phyloP scores from a whole-genome alignment of 1,284 basidiomycete species.

The Sanguinoderma infundibulare region DNA sequence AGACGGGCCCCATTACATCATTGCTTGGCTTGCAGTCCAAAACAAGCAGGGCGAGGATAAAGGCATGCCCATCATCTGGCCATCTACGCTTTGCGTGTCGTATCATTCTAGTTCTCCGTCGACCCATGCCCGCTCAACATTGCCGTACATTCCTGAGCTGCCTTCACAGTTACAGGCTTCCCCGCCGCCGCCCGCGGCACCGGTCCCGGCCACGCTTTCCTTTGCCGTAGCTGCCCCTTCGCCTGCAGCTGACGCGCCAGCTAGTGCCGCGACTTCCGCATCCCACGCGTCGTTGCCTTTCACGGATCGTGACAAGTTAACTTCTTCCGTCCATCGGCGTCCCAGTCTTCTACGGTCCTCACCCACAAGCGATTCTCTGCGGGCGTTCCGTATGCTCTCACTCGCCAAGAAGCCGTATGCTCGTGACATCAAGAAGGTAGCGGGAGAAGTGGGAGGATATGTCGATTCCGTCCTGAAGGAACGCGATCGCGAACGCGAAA shows the following conservation, averaged over 20 bases:
- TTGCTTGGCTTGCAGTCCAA: slow-evolving; percentile 75
- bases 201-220: slow-evolving; percentile 17
- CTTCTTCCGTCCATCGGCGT: slow-evolving; percentile 26
- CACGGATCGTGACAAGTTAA: slow-evolving; percentile 17
- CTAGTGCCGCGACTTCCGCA: slow-evolving; percentile 25
- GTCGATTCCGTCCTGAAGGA: slow-evolving; percentile 75
- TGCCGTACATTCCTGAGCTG: slow-evolving; percentile 64
- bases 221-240: slow-evolving; percentile 10
- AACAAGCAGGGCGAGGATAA: slow-evolving; percentile 80
- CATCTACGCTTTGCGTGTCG: slow-evolving; percentile 59
- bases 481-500: slow-evolving; percentile 72
- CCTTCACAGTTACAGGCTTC: slow-evolving; percentile 70
- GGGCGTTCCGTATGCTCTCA: slow-evolving; percentile 40
- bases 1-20: slow-evolving; percentile 51
- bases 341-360: slow-evolving; percentile 33
- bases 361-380: slow-evolving; percentile 38
- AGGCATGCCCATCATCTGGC: slow-evolving; percentile 75
- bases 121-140: slow-evolving; percentile 44
- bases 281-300: slow-evolving; percentile 1
- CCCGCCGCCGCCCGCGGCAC: slow-evolving; percentile 42
- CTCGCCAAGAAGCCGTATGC: slow-evolving; percentile 25
- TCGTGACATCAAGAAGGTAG: slow-evolving; percentile 49
- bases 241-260: slow-evolving; percentile 22
- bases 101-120: slow-evolving; percentile 47
- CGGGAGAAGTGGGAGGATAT: slow-evolving; percentile 63